Percentiles rank a stretch among this genome's conserved stretches.
Evolutionary conservation across 1,139 yeast species (phyloP).

Genomic region (Diutina siamensis): DNA sequence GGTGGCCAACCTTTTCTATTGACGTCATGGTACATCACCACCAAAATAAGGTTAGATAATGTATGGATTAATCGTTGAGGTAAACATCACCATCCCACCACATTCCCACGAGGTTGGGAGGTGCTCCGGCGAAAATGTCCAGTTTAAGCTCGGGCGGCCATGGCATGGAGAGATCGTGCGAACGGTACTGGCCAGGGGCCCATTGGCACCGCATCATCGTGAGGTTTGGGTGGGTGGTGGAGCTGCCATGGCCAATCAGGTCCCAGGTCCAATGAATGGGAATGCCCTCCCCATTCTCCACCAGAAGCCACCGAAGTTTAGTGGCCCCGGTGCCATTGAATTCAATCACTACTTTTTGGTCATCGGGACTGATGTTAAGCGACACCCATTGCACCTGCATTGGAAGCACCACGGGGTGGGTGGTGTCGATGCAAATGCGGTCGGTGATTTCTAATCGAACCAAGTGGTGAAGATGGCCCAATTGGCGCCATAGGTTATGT

Average conservation of each 20-base stretch:
- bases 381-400: slow-evolving; percentile 6
- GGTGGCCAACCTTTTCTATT: too few species aligned
- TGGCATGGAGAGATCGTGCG: neutral
- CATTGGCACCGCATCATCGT: neutral
- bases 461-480: neutral
- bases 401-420: neutral
- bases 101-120: neutral
- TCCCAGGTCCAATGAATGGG: slow-evolving; percentile 1
- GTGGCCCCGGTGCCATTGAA: neutral
- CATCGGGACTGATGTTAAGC: neutral
- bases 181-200: neutral
- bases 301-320: neutral
- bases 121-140: neutral
- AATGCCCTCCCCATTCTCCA: neutral
- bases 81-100: too few species aligned
- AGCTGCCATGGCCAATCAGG: slow-evolving; percentile 1
- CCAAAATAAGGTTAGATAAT: too few species aligned
- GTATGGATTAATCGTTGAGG: too few species aligned
- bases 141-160: neutral
- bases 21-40: too few species aligned
- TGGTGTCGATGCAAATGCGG: neutral
- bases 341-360: neutral
- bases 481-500: neutral
- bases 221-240: neutral
- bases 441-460: neutral